These are phyloP conservation scores for Phyllosticta citriasiana DNA, from an alignment of 2,329 filamentous ascomycete genomes.

Conservation along the genomic window DNA sequence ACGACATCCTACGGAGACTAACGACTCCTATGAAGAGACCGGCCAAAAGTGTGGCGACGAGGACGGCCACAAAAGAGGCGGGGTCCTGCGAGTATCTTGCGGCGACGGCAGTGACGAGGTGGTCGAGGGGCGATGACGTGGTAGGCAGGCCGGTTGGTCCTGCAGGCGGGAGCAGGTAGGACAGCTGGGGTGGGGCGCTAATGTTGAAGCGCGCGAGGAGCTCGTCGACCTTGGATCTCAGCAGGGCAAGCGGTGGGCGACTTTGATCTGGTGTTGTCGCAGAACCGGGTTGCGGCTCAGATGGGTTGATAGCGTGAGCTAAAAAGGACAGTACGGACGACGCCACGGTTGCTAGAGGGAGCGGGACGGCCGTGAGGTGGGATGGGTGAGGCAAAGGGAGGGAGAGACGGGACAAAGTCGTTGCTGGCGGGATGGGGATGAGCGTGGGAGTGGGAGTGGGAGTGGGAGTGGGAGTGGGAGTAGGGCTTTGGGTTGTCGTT, in stretches of 20 bases:
- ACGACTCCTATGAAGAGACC: constrained; percentile 30
- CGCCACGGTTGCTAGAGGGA: constrained; percentile 9
- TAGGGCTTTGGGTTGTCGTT: constrained; percentile 1
- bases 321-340: constrained; percentile 7
- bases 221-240: not conserved
- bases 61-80: constrained; percentile 4
- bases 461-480: not conserved
- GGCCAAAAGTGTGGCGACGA: constrained; percentile 20
- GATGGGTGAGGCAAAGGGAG: constrained; percentile 1
- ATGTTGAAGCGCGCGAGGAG: constrained; percentile 13
- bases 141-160: constrained; percentile 14
- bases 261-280: not conserved
- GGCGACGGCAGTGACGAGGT: not conserved
- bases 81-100: constrained; percentile 1
- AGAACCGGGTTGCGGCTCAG: not conserved
- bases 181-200: constrained; percentile 28
- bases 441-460: no score
- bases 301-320: constrained; percentile 3
- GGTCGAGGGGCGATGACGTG: not conserved
- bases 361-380: not conserved
- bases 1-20: constrained; percentile 29
- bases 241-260: not conserved
- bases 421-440: constrained; percentile 1
- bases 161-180: constrained; percentile 24
- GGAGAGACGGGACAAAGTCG: constrained; percentile 1